Base-by-base conservation (phyloP, 139 green algal species). In the Raphidocelis subcapitata region DNA sequence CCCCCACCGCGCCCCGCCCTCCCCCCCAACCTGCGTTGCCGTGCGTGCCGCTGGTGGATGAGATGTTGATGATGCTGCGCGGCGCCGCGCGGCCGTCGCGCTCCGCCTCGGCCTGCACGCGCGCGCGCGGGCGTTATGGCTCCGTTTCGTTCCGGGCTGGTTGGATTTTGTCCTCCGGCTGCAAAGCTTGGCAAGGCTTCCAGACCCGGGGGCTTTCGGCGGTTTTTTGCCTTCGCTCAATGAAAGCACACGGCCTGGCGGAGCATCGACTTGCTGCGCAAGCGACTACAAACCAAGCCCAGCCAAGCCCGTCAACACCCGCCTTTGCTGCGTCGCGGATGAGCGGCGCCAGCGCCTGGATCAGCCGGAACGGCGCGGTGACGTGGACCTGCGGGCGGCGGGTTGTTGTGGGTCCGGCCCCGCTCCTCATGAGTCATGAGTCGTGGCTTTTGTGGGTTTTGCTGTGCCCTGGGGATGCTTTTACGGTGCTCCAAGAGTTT, bases 41-140 rank as follows among this genome's bases (percentile, higher is more conserved):
- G 66, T 93, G 87, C 1, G 86, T 89, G 59, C 91, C 92, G 31
- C 69, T 83, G 5, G 90, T 92, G 24, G 82, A 92, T 16, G 82
- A 92, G 31, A 97, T 89, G 77, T 94, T 97, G 76, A 97, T 80
- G 79, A 97, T 93, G 78, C 68, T 81, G 32, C 91, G 83, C 0
- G 82, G 67, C 14, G 26, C 36, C 3, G 88, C 79, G 15, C 68
- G 21, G 31, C 87, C 87, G 8, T 3, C 18, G 3, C 31, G 49
- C n/a, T 88, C 75, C 2, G 86, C 70, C 73, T 92, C 51, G 12
- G 24, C 23, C 35, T 79, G n/a, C n/a, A n/a, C n/a, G n/a, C n/a
- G n/a, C n/a, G n/a, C 16, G 14, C 47, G 47, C 14, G 47, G 16
- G 14, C 15, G 16, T 24, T 16, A 55, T 55, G 47, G 47, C 47